Evolutionary conservation across 208 protist genomes (phyloP).

Genomic region (Crithidia bombi): DNA sequence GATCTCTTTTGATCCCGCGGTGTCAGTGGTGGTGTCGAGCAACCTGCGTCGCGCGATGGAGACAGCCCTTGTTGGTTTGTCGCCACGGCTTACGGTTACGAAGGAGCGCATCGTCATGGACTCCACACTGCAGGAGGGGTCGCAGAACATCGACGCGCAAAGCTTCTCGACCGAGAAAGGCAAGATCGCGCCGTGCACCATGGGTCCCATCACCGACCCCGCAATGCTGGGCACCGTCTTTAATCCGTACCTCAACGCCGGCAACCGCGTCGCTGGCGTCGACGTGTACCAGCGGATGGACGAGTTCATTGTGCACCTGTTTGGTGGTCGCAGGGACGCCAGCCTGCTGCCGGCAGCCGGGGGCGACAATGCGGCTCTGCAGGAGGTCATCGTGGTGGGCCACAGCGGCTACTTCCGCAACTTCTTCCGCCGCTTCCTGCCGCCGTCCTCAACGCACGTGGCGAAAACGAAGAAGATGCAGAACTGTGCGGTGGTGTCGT

Average conservation of each 20-base stretch:
- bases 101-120: slow-evolving; percentile 82
- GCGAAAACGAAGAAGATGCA: slow-evolving; percentile 85
- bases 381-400: slow-evolving; percentile 91
- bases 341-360: slow-evolving; percentile 18
- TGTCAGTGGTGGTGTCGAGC: slow-evolving; percentile 78
- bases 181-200: slow-evolving; percentile 71
- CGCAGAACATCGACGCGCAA: slow-evolving; percentile 92
- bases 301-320: slow-evolving; percentile 75
- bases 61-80: slow-evolving; percentile 74
- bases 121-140: slow-evolving; percentile 90
- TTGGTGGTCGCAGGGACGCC: slow-evolving; percentile 43
- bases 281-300: slow-evolving; percentile 88
- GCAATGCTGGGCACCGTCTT: slow-evolving; percentile 46
- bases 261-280: slow-evolving; percentile 67
- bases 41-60: slow-evolving; percentile 91
- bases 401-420: slow-evolving; percentile 91
- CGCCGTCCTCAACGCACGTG: slow-evolving; percentile 62
- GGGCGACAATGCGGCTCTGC: slow-evolving; percentile 64
- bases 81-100: slow-evolving; percentile 62
- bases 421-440: slow-evolving; percentile 91
- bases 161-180: slow-evolving; percentile 76
- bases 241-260: slow-evolving; percentile 77
- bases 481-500: slow-evolving; percentile 88
- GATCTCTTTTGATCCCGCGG: slow-evolving; percentile 63
- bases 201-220: slow-evolving; percentile 52